Percentiles rank a stretch among this genome's conserved stretches.
Conservation (phyloP, 768 basidiomycete species). For the Lentinula guzmanii region DNA sequence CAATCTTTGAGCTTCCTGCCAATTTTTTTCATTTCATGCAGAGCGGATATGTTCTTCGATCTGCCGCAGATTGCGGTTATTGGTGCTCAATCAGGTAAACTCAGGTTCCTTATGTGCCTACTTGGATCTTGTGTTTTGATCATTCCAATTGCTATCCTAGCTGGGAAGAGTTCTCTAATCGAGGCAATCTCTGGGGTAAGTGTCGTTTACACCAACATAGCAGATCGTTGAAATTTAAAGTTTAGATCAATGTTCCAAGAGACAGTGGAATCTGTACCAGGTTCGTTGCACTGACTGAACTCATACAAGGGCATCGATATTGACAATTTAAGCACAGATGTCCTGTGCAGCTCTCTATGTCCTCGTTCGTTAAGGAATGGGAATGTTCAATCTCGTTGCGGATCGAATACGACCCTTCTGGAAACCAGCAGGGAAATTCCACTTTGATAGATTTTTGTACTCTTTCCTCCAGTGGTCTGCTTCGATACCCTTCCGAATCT, state of each 20-base stretch:
- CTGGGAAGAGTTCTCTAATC: conserved; percentile 37
- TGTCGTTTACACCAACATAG: not conserved
- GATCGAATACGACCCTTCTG: not conserved
- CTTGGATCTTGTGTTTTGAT: not conserved
- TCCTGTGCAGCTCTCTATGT: conserved; percentile 15
- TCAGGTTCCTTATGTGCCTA: not conserved
- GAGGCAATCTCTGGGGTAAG: conserved; percentile 35
- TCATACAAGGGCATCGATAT: not conserved
- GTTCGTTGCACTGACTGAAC: conserved; percentile 18
- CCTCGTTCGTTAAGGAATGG: conserved; percentile 8
- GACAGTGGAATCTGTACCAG: conserved; percentile 58
- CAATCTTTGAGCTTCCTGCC: not conserved
- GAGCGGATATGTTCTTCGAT: conserved; percentile 19
- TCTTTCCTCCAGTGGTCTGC: not conserved
- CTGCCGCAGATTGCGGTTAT: conserved; percentile 34
- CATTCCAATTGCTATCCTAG: conserved; percentile 12
- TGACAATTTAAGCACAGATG: conserved; percentile 9
- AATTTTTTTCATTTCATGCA: conserved; percentile 11
- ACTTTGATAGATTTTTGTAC: not conserved
- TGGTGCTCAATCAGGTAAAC: conserved; percentile 35
- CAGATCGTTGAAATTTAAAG: not conserved
- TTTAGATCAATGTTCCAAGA: conserved; percentile 53
- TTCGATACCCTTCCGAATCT: not conserved
- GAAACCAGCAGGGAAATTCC: not conserved
- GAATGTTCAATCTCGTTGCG: not conserved